Percentiles rank a stretch among this genome's conserved stretches.
phyloP scores from a whole-genome alignment of 768 basidiomycete genomes.

The Symmetrospora coprosmae region DNA sequence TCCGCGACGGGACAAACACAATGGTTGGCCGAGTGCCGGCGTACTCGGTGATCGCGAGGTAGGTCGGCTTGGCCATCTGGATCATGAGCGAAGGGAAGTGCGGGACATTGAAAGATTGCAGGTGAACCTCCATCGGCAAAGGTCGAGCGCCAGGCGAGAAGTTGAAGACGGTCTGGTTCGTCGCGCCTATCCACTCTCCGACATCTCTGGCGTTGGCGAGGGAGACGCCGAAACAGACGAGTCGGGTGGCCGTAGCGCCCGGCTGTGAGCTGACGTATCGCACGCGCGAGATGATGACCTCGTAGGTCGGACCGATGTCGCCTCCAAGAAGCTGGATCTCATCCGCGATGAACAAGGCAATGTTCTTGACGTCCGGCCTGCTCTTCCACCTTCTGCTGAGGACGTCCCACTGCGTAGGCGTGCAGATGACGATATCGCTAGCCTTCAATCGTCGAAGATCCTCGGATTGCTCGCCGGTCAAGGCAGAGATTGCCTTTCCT shows the following conservation, averaged over 20 bases:
- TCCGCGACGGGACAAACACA: conserved; percentile 78
- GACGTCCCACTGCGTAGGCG: conserved; percentile 92
- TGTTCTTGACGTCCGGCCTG: conserved; percentile 85
- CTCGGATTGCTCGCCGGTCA: conserved; percentile 86
- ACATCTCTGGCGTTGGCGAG: conserved; percentile 89
- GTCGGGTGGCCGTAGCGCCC: conserved; percentile 57
- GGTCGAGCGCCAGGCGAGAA: conserved; percentile 95
- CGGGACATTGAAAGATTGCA: conserved; percentile 89
- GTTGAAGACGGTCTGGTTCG: conserved; percentile 90
- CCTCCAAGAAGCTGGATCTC: conserved; percentile 91
- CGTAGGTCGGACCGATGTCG: conserved; percentile 88
- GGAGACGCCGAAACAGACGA: conserved; percentile 88
- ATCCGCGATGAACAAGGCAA: conserved; percentile 84
- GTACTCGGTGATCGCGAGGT: conserved; percentile 78
- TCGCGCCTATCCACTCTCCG: conserved; percentile 94
- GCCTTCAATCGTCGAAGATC: conserved; percentile 79
- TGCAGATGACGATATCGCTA: conserved; percentile 86
- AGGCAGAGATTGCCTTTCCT: conserved; percentile 80
- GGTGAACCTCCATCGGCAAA: conserved; percentile 87
- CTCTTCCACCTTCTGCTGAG: conserved; percentile 90
- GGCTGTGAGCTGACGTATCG: conserved; percentile 80
- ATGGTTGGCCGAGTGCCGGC: conserved; percentile 74
- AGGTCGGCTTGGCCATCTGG: conserved; percentile 95
- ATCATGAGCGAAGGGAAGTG: conserved; percentile 99
- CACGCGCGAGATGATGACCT: conserved; percentile 89